Percentiles rank a stretch among this genome's conserved stretches.
Conservation (phyloP, 768 basidiomycete species). For the Phylloporus sp. region DNA sequence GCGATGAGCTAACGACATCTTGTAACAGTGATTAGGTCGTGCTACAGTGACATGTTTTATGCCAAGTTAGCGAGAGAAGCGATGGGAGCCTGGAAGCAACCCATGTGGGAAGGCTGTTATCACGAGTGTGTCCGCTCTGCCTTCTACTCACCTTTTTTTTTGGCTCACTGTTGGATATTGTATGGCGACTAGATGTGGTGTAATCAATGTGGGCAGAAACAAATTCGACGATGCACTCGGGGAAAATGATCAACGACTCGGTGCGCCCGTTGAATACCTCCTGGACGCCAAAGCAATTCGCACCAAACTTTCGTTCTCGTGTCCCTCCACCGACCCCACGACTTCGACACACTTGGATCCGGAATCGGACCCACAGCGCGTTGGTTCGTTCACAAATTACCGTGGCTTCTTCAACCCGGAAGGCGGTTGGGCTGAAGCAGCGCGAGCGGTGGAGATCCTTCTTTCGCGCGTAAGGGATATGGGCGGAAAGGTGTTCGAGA, state of each 20-base stretch:
- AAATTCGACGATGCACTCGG: slow-evolving; percentile 52
- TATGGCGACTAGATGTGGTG: slow-evolving; percentile 22
- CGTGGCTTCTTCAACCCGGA: slow-evolving; percentile 69
- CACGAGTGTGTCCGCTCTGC: slow-evolving; percentile 53
- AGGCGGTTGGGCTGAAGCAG: slow-evolving; percentile 83
- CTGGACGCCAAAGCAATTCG: slow-evolving; percentile 11
- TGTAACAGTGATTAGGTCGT: slow-evolving; percentile 64
- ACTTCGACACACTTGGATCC: neutral
- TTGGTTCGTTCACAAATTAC: slow-evolving; percentile 19
- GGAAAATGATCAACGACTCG: slow-evolving; percentile 57
- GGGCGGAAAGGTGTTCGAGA: slow-evolving; percentile 55
- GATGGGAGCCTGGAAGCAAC: slow-evolving; percentile 68
- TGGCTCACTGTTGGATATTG: neutral
- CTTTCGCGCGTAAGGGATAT: slow-evolving; percentile 51
- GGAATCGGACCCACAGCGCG: neutral
- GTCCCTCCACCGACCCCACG: neutral
- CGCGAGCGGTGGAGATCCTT: slow-evolving; percentile 54
- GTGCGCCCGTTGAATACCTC: slow-evolving; percentile 42
- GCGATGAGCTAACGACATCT: neutral
- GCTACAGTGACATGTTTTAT: slow-evolving; percentile 68
- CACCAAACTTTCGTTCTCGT: slow-evolving; percentile 15
- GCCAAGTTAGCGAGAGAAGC: slow-evolving; percentile 70
- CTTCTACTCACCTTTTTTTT: neutral
- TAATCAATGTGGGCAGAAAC: slow-evolving; percentile 21
- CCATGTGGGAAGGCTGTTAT: slow-evolving; percentile 68